Conservation (phyloP, 192 early-diverging fungal species). For the Umbelopsis vinacea region DNA sequence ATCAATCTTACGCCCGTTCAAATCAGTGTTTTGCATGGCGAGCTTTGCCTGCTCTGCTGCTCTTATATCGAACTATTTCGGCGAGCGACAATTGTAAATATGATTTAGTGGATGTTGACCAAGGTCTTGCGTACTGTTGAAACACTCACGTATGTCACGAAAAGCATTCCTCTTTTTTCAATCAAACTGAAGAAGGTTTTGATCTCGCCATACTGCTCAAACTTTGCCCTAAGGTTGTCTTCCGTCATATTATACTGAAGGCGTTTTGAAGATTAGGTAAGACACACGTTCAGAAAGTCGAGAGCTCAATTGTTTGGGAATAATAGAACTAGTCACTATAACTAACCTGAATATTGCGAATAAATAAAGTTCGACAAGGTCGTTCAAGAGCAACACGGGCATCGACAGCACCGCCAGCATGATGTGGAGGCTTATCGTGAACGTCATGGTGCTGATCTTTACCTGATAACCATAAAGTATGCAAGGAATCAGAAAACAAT, state of each 20-base stretch:
- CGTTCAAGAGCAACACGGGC: constrained; percentile 43
- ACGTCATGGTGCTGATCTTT: background rate
- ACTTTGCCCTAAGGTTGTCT: constrained; percentile 45
- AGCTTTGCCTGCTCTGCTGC: constrained; percentile 53
- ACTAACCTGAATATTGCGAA: constrained; percentile 50
- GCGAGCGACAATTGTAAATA: background rate
- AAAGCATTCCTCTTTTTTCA: constrained; percentile 58
- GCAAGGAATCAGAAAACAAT: background rate
- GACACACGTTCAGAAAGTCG: background rate
- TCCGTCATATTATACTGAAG: constrained; percentile 43
- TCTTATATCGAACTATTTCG: constrained; percentile 52
- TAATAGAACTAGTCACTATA: background rate
- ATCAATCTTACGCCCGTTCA: constrained; percentile 52
- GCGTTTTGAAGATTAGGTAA: background rate
- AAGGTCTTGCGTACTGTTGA: background rate
- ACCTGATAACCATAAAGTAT: background rate
- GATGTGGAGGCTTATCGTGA: background rate
- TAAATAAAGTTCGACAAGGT: constrained; percentile 48
- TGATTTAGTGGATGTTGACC: background rate
- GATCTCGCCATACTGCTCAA: constrained; percentile 60
- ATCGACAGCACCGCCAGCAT: constrained; percentile 20
- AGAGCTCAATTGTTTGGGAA: background rate
- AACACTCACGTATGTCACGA: constrained; percentile 62
- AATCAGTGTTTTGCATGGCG: constrained; percentile 37
- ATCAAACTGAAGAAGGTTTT: constrained; percentile 61